Percentiles rank a stretch among this genome's conserved stretches.
Conservation (phyloP, 768 basidiomycete genomes). For the Calocera viscosa region DNA sequence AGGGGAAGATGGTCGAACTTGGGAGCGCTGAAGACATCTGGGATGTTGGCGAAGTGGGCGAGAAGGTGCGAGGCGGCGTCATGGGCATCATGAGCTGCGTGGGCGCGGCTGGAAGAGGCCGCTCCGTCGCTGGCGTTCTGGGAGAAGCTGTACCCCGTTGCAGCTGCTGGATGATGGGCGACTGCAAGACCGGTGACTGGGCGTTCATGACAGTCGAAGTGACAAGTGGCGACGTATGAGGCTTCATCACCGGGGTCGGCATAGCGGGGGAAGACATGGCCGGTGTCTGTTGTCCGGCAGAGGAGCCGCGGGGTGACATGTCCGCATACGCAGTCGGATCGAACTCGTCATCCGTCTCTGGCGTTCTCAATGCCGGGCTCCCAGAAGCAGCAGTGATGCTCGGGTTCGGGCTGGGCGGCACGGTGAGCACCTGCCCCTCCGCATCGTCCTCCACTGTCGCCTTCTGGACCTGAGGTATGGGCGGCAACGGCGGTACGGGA, state of each 20-base stretch:
- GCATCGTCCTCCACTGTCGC: conserved; percentile 1
- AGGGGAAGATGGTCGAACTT: background rate
- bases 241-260: background rate
- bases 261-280: background rate
- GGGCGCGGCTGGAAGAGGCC: background rate
- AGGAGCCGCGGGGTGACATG: background rate
- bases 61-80: background rate
- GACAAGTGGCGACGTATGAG: background rate
- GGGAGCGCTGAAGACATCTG: background rate
- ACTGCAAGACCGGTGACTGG: background rate
- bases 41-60: background rate
- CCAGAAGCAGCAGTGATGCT: background rate
- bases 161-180: background rate
- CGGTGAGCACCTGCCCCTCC: conserved; percentile 1
- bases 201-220: background rate
- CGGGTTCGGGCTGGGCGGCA: background rate
- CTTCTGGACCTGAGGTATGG: background rate
- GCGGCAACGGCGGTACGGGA: background rate
- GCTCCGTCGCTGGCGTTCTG: background rate
- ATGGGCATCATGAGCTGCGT: conserved; percentile 1
- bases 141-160: background rate
- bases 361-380: background rate
- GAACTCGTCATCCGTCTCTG: background rate
- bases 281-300: background rate
- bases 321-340: conserved; percentile 4